Conservation (phyloP, 192 early-diverging fungal genomes). For the Coemansia sp. region DNA sequence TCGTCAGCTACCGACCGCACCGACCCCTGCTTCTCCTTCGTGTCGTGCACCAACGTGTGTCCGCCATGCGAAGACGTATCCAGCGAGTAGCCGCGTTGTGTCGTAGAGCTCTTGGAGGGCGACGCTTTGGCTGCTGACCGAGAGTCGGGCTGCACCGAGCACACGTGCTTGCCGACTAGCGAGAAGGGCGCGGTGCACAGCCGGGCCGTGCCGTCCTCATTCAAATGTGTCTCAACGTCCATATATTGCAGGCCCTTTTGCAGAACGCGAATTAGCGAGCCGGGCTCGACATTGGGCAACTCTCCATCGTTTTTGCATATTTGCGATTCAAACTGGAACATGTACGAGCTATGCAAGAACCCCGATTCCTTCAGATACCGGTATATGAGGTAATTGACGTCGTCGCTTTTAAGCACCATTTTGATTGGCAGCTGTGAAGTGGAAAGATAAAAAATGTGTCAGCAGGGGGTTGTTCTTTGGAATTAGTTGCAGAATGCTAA, state of each 20-base stretch:
- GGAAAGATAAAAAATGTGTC: no score
- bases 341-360: constrained; percentile 81
- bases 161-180: constrained; percentile 46
- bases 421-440: neutral
- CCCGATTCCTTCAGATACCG: constrained; percentile 87
- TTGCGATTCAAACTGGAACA: constrained; percentile 82
- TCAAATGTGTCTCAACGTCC: constrained; percentile 85
- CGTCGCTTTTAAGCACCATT: constrained; percentile 78
- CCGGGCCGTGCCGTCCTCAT: constrained; percentile 75
- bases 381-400: constrained; percentile 86
- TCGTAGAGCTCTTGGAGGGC: neutral
- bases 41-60: constrained; percentile 42
- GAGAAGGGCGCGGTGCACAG: constrained; percentile 51
- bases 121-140: neutral
- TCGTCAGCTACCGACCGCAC: constrained; percentile 1
- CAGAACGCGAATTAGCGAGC: constrained; percentile 77
- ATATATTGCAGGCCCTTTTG: constrained; percentile 91
- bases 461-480: no score
- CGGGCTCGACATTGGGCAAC: constrained; percentile 66
- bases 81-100: neutral
- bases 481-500: no score
- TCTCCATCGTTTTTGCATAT: constrained; percentile 62
- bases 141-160: constrained; percentile 26
- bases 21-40: constrained; percentile 16
- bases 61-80: constrained; percentile 23